phyloP scores from a whole-genome alignment of 371 early-diverging fungal species.

The Syncephalis fuscata region DNA sequence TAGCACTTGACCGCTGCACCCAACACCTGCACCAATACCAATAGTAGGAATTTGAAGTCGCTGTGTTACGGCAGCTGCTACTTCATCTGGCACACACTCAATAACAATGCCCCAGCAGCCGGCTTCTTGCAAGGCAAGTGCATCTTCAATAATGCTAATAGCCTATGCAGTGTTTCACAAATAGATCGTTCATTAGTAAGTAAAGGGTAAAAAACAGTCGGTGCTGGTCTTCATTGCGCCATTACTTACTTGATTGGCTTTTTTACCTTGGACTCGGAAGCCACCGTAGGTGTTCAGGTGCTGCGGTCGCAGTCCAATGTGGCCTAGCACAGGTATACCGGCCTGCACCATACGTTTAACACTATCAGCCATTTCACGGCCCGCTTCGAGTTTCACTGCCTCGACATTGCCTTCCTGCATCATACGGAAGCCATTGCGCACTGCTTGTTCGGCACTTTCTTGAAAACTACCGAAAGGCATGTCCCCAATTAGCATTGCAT shows the following conservation, averaged over 20 bases:
- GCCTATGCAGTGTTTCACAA: slow-evolving; percentile 20
- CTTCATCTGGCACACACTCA: slow-evolving; percentile 83
- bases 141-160: slow-evolving; percentile 57
- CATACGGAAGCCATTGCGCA: slow-evolving; percentile 58
- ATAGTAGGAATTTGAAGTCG: slow-evolving; percentile 73
- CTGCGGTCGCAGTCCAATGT: slow-evolving; percentile 92
- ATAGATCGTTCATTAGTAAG: background rate
- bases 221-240: background rate
- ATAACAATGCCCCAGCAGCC: slow-evolving; percentile 85
- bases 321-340: slow-evolving; percentile 86
- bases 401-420: slow-evolving; percentile 82
- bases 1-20: slow-evolving; percentile 84
- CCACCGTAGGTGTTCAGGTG: slow-evolving; percentile 73
- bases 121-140: slow-evolving; percentile 74
- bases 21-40: slow-evolving; percentile 89
- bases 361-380: slow-evolving; percentile 61
- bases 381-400: slow-evolving; percentile 93
- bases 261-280: slow-evolving; percentile 84
- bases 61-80: slow-evolving; percentile 68
- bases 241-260: slow-evolving; percentile 32
- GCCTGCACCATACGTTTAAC: slow-evolving; percentile 52
- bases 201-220: background rate
- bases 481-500: slow-evolving; percentile 69
- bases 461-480: slow-evolving; percentile 91
- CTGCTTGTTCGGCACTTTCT: slow-evolving; percentile 45